These are phyloP conservation scores for Jatropha multifida DNA, from an alignment of 441 rosid genomes.

Conservation along the genomic window DNA sequence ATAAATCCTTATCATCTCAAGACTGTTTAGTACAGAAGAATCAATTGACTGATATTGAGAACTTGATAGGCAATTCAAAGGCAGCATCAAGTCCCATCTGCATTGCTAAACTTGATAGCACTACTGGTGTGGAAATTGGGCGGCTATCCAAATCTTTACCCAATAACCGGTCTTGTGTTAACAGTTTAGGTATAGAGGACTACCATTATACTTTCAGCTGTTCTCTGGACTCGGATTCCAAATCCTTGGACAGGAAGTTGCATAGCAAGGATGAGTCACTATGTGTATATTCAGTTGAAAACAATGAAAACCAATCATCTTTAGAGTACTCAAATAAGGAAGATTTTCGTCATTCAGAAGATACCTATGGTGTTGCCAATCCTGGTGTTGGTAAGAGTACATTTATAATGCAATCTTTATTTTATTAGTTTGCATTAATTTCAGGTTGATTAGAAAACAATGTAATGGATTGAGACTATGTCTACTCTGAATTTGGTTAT, in stretches of 20 bases:
- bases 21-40: conserved; percentile 28
- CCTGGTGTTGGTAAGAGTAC: conserved; percentile 60
- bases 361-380: conserved; percentile 33
- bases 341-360: conserved; percentile 31
- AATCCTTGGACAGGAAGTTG: conserved; percentile 38
- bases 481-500: neutral
- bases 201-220: conserved; percentile 49
- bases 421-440: conserved; percentile 14
- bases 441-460: conserved; percentile 11
- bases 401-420: conserved; percentile 1
- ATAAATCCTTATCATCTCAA: conserved; percentile 29
- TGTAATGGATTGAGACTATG: neutral
- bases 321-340: conserved; percentile 29
- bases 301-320: conserved; percentile 30
- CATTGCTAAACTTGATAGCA: conserved; percentile 38
- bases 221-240: conserved; percentile 56
- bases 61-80: conserved; percentile 28
- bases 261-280: conserved; percentile 34
- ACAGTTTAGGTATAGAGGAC: conserved; percentile 32
- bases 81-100: conserved; percentile 47
- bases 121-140: conserved; percentile 35
- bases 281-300: conserved; percentile 32
- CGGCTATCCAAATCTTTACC: conserved; percentile 73
- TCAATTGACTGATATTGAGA: conserved; percentile 30
- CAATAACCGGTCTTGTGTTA: conserved; percentile 39